Evolutionary conservation across 1,139 yeast species (phyloP).

Genomic region (Hansenula sp.): DNA sequence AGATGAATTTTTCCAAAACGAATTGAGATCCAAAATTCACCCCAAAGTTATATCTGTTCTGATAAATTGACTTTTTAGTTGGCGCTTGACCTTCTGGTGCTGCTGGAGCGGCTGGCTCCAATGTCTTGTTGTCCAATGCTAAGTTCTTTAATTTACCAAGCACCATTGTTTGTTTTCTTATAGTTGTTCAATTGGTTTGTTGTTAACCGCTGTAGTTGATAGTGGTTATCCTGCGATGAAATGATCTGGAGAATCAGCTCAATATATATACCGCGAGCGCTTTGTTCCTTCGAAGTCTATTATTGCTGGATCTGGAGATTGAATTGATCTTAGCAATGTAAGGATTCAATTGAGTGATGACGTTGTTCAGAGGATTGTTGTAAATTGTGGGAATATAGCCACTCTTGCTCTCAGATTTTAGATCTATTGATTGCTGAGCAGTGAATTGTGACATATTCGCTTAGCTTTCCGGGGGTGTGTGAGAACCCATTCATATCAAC

Average conservation of each 20-base stretch:
- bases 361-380: no score
- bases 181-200: background rate
- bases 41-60: conserved; percentile 70
- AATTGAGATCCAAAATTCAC: conserved; percentile 86
- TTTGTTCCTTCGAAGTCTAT: no score
- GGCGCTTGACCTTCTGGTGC: conserved; percentile 26
- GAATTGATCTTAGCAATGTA: no score
- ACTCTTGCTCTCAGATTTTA: no score
- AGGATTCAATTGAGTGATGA: background rate
- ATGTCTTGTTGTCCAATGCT: conserved; percentile 2
- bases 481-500: no score
- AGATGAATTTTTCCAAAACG: conserved; percentile 76
- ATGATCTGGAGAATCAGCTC: no score
- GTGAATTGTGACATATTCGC: no score
- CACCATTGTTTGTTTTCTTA: conserved; percentile 4
- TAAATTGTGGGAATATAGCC: no score
- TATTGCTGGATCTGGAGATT: background rate
- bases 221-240: no score
- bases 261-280: no score
- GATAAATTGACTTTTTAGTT: conserved; percentile 39
- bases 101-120: conserved; percentile 25
- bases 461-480: no score
- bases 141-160: conserved; percentile 13
- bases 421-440: no score
- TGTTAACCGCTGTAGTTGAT: background rate